Conservation (phyloP, 257 asterid genomes). For the Thymus quinquecostatus region DNA sequence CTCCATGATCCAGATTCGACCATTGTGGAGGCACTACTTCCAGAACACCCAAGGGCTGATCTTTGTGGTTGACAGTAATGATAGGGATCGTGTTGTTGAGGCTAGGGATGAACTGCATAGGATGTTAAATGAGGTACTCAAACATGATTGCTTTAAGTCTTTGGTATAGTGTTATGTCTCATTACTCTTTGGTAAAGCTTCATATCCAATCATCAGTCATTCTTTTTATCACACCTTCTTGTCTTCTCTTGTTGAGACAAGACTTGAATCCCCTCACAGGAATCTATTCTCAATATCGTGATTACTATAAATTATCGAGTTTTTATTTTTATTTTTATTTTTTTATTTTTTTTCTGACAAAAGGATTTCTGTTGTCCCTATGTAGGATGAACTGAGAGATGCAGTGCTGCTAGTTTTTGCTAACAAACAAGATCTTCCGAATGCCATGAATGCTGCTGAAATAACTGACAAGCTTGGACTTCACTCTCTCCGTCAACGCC, state of each 20-base stretch:
- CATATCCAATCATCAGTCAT: neutral
- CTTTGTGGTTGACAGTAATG: conserved; percentile 83
- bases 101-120: conserved; percentile 88
- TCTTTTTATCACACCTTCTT: neutral
- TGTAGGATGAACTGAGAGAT: conserved; percentile 60
- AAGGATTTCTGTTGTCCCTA: neutral
- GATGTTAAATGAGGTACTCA: conserved; percentile 74
- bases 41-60: conserved; percentile 88
- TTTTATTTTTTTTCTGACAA: neutral
- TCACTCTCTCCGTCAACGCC: conserved; percentile 66
- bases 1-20: conserved; percentile 61
- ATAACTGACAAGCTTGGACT: conserved; percentile 61
- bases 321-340: no score
- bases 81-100: conserved; percentile 87
- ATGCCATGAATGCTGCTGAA: conserved; percentile 65
- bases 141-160: neutral
- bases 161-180: neutral
- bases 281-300: neutral
- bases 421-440: conserved; percentile 64
- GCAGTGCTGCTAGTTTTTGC: conserved; percentile 59
- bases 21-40: conserved; percentile 87
- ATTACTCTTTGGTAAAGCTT: neutral
- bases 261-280: neutral
- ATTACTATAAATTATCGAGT: no score
- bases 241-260: neutral